Conservation (phyloP, 2,329 filamentous ascomycete genomes). For the Hypoxylon sp. region DNA sequence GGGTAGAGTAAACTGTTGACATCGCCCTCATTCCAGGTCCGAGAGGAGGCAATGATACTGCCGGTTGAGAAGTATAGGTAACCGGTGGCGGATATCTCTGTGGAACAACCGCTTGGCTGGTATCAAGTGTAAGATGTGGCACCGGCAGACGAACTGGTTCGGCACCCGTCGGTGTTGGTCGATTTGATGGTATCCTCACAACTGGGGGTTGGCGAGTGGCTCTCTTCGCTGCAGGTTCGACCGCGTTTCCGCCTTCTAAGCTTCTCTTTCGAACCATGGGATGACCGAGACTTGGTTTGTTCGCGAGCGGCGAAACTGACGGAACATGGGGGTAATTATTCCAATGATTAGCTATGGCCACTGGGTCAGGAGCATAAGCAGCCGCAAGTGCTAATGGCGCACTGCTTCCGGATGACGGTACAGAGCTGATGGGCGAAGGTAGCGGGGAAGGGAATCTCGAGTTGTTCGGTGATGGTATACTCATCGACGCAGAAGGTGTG, state of each 20-base stretch:
- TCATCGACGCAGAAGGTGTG: constrained; percentile 53
- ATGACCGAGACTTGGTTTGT: constrained; percentile 62
- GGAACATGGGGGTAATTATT: constrained; percentile 58
- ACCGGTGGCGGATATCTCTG: constrained; percentile 54
- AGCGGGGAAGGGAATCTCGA: constrained; percentile 62
- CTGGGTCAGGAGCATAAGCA: constrained; percentile 60
- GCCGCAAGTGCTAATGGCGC: constrained; percentile 57
- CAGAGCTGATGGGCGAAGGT: constrained; percentile 63
- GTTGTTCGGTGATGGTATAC: constrained; percentile 59
- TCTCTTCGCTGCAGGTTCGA: constrained; percentile 71
- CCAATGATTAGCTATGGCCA: constrained; percentile 57
- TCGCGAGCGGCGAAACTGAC: constrained; percentile 64
- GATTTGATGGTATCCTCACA: constrained; percentile 46
- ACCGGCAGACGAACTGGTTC: constrained; percentile 71
- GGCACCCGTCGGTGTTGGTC: constrained; percentile 41
- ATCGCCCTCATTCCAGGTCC: constrained; percentile 77
- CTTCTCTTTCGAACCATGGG: constrained; percentile 65
- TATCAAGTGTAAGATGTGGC: constrained; percentile 78
- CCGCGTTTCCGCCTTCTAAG: constrained; percentile 62
- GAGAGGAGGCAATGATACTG: constrained; percentile 74
- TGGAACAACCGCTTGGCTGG: constrained; percentile 55
- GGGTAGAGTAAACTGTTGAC: constrained; percentile 78
- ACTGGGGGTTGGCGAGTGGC: constrained; percentile 54
- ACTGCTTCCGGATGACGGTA: constrained; percentile 54
- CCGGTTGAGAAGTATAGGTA: constrained; percentile 60